Evolutionary conservation across 1,139 yeast species (phyloP), one percentile per base, ranked within the genome.

Genomic region (Saccharomyces hybrid): DNA sequence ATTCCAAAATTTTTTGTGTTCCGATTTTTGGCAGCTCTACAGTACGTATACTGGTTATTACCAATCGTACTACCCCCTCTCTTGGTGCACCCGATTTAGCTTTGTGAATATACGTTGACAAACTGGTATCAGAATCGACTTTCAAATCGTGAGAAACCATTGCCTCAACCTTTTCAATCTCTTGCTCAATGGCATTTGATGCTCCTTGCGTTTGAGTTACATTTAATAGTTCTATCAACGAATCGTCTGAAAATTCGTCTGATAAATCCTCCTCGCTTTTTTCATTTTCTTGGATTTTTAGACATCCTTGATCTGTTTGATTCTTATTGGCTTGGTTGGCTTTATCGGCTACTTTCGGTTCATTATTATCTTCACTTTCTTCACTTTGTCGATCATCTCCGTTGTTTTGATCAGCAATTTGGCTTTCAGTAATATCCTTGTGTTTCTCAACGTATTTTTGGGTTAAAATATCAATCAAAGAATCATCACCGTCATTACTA

Each of bases 1-100:
- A 84, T 27, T 77, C 75, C 29, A 84, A 57, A 4, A 82, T 76
- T 16, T 77, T 70, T 60, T 84, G 89, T 9, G 70, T 68, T 14
- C 74, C 72, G 3, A 64, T 62, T 44, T 64, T 65, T 1, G 66
- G 67, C 2, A 72, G 63, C 1, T 63, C 61, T 42, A 71, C 72
- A 61, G 71, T 81, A 2, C 64, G 62, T 5, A 73, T 69, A 19
- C 68, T 62, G 3, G 73, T 38, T 1, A 82, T 68, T 0, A 70
- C 71, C n/a, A 67, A 79, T 54, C 93, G 69, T 28, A 71, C 71
- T n/a, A 84, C 74, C 50, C 77, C 78, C 1, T 74, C 67, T 52
- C 83, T 71, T 0, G 70, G 61, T 31, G 76, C 77, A 1, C 83
- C 78, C 27, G 79, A 63, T 50, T 74, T 73, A 0, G 84, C 79